Conservation (phyloP, 176 grass and related monocot genomes). For the Bolboschoenus planiculmis region DNA sequence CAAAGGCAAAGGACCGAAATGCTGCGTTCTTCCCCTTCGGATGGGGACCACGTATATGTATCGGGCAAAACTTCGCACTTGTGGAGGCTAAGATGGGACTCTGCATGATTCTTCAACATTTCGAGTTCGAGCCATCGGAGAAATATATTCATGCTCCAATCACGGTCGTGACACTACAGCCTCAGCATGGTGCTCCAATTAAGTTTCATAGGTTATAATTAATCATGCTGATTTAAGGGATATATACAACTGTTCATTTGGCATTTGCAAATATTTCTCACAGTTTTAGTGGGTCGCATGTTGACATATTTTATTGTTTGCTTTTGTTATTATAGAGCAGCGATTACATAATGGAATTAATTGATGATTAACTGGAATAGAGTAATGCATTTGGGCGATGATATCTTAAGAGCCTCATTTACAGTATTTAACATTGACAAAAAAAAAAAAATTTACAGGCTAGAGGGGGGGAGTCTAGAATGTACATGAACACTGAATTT, state of each 20-base stretch:
- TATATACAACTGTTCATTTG: not conserved
- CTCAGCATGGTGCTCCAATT: conserved; percentile 62
- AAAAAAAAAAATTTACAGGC: too few relatives aligned
- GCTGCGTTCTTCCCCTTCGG: conserved; percentile 57
- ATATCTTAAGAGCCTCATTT: too few relatives aligned
- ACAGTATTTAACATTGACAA: too few relatives aligned
- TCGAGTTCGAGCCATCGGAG: conserved; percentile 49
- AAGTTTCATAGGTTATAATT: conserved; percentile 39
- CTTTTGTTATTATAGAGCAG: not conserved
- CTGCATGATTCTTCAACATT: conserved; percentile 49
- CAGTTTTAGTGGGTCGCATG: not conserved
- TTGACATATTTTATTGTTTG: not conserved
- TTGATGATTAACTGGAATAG: too few relatives aligned
- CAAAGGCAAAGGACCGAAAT: conserved; percentile 23
- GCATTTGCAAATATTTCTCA: not conserved
- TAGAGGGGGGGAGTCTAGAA: too few relatives aligned
- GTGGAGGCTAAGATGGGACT: conserved; percentile 69
- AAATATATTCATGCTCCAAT: conserved; percentile 49
- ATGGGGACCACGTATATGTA: conserved; percentile 59
- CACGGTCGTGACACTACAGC: conserved; percentile 33
- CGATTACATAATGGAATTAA: too few relatives aligned
- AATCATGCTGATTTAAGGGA: not conserved
- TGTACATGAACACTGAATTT: too few relatives aligned
- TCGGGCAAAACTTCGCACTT: conserved; percentile 63
- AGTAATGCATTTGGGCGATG: too few relatives aligned